phyloP scores from a whole-genome alignment of 2,329 filamentous ascomycete genomes.

The Periconia macrospinosa region DNA sequence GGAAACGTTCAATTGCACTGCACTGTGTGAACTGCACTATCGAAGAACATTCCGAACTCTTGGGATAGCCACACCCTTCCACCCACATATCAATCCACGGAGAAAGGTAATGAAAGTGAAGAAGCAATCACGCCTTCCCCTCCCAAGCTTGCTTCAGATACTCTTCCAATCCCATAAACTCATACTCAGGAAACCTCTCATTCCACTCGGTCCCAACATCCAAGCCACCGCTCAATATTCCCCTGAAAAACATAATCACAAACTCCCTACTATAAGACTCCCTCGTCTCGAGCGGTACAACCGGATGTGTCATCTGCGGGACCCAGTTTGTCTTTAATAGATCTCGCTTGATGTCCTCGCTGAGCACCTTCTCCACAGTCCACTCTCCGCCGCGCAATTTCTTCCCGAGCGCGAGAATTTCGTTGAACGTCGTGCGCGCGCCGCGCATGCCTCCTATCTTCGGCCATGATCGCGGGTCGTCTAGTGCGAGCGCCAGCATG shows the following conservation, averaged over 20 bases:
- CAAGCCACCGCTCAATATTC: slow-evolving; percentile 48
- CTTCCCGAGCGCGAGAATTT: slow-evolving; percentile 32
- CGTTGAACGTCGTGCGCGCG: slow-evolving; percentile 23
- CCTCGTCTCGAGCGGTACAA: slow-evolving; percentile 41
- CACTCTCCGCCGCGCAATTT: slow-evolving; percentile 34
- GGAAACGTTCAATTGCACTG: too few relatives aligned
- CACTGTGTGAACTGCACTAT: too few relatives aligned
- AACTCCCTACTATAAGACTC: slow-evolving; percentile 42
- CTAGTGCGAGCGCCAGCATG: slow-evolving; percentile 29
- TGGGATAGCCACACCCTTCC: neutral
- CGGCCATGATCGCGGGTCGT: slow-evolving; percentile 29
- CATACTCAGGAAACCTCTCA: slow-evolving; percentile 47
- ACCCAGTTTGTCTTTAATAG: slow-evolving; percentile 46
- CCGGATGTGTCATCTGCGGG: slow-evolving; percentile 34
- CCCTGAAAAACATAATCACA: slow-evolving; percentile 47
- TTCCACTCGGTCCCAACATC: slow-evolving; percentile 52
- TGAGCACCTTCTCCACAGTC: slow-evolving; percentile 49
- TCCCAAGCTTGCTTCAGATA: slow-evolving; percentile 48
- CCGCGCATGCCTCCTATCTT: slow-evolving; percentile 29
- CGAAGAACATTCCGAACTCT: neutral
- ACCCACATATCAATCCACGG: neutral
- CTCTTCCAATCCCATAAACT: slow-evolving; percentile 47
- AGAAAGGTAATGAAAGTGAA: too few relatives aligned
- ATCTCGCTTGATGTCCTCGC: slow-evolving; percentile 53
- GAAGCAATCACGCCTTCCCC: slow-evolving; percentile 33